Percentiles rank a stretch among this genome's conserved stretches.
phyloP scores from a whole-genome alignment of 23 red algal species.

The Gracilaria gracilis region DNA sequence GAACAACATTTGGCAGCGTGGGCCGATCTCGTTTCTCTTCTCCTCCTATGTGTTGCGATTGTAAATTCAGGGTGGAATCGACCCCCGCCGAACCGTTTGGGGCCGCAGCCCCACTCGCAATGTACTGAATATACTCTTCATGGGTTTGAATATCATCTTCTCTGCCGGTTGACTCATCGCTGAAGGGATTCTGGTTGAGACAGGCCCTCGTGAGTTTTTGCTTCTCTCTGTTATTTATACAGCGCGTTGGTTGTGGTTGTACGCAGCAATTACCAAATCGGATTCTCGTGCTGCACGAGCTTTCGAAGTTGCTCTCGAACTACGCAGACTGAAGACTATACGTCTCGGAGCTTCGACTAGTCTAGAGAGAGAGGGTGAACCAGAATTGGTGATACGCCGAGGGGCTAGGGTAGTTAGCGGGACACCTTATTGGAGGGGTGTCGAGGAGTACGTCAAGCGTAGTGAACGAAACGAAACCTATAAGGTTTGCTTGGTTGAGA shows the following conservation, averaged over 20 bases:
- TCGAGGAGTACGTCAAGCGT: not conserved
- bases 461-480: not conserved
- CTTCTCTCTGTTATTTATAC: not conserved
- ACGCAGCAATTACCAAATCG: not conserved
- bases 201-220: not conserved
- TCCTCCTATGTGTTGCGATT: not conserved
- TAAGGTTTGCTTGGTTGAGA: not conserved
- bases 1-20: not conserved
- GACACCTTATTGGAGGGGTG: not conserved
- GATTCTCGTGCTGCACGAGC: not conserved
- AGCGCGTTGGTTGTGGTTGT: not conserved
- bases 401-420: not conserved
- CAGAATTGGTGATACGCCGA: not conserved
- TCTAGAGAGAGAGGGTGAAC: not conserved
- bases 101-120: not conserved
- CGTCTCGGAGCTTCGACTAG: not conserved
- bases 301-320: not conserved
- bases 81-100: not conserved
- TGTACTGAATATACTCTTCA: not conserved
- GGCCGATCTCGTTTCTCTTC: not conserved
- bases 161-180: not conserved
- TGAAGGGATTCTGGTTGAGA: not conserved
- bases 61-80: not conserved
- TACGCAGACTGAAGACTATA: not conserved
- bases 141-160: not conserved